These are phyloP conservation scores for Rhododendron williamsianum DNA, from an alignment of 148 eudicot species.

Conservation along the genomic window DNA sequence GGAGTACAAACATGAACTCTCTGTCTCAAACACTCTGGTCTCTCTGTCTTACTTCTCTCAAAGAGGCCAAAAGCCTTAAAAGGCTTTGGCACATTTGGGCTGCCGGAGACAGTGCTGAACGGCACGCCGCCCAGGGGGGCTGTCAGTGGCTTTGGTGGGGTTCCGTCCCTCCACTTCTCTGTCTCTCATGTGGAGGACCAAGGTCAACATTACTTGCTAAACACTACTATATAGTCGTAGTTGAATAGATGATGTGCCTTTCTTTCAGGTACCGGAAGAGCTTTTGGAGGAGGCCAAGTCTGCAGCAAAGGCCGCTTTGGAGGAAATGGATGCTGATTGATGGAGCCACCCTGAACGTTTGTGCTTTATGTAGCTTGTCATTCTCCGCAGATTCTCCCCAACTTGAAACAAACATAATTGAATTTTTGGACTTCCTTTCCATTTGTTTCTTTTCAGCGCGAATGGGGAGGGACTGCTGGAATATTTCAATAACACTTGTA, in stretches of 20 bases:
- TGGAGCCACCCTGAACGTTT: neutral
- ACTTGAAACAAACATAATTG: neutral
- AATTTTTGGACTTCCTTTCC: neutral
- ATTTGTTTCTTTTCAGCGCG: neutral
- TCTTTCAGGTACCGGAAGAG: conserved; percentile 53
- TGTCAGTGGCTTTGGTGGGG: neutral
- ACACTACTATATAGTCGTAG: neutral
- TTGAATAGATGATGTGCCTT: neutral
- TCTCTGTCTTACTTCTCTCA: too few relatives aligned
- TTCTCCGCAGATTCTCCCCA: neutral
- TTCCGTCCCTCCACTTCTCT: neutral
- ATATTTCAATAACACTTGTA: neutral
- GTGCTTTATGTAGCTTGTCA: neutral
- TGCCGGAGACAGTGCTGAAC: too few relatives aligned
- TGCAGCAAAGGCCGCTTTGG: conserved; percentile 67
- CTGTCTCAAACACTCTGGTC: neutral
- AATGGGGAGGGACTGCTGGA: neutral
- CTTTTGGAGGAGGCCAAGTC: conserved; percentile 65
- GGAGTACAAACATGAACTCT: neutral
- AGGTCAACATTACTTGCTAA: neutral
- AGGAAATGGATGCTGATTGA: conserved; percentile 52
- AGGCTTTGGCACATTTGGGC: too few relatives aligned
- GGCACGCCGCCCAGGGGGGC: too few relatives aligned
- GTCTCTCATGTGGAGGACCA: neutral
- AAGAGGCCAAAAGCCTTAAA: too few relatives aligned